Evolutionary conservation across 306 rosid species (phyloP).

Genomic region (Dryas octopetala): DNA sequence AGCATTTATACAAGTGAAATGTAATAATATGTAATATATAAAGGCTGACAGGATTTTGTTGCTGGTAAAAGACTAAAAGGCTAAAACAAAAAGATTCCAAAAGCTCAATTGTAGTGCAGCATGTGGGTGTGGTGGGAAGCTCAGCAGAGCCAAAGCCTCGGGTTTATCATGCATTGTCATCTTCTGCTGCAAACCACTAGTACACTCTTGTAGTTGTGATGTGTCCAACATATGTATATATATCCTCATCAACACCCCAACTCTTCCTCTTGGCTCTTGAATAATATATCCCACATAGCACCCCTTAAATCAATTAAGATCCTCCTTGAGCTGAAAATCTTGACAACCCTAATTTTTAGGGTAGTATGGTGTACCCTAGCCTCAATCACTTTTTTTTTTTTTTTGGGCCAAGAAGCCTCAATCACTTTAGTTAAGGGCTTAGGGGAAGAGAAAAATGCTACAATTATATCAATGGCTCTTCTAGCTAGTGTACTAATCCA

Average conservation of each 20-base stretch:
- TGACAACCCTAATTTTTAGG: background rate
- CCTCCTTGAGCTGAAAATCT: constrained; percentile 1
- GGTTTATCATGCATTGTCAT: constrained; percentile 5
- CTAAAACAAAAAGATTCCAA: background rate
- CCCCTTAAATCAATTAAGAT: background rate
- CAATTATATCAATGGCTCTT: too few relatives aligned
- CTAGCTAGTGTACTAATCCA: too few relatives aligned
- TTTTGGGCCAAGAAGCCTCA: too few relatives aligned
- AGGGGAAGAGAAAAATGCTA: background rate
- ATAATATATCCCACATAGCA: background rate
- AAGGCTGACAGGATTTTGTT: constrained; percentile 13
- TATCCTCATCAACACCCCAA: background rate
- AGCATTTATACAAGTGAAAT: background rate
- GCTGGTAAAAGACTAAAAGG: constrained; percentile 7
- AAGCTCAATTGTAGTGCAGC: constrained; percentile 5
- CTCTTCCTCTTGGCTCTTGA: background rate
- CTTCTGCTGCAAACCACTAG: constrained; percentile 3
- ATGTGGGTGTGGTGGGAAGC: constrained; percentile 7
- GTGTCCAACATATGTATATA: background rate
- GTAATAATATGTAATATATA: background rate
- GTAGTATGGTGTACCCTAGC: background rate
- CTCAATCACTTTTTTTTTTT: background rate
- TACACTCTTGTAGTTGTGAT: background rate
- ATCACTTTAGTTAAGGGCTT: background rate
- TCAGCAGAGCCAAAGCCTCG: constrained; percentile 15